phyloP scores from a whole-genome alignment of 2,329 filamentous ascomycete species.

The Aspergillus texensis region DNA sequence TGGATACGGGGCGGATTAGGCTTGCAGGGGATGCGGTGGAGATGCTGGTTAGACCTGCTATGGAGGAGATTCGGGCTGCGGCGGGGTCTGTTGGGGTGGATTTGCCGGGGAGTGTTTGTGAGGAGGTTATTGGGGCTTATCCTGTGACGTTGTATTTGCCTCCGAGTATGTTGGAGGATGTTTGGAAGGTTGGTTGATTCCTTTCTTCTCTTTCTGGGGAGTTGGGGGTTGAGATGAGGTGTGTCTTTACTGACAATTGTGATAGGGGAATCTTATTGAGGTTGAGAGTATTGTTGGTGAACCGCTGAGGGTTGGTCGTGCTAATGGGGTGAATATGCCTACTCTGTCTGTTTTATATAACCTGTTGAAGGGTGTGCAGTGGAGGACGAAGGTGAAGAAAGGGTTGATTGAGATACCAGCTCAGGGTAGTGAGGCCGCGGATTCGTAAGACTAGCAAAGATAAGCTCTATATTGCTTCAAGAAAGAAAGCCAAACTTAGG shows the following conservation, averaged over 20 bases:
- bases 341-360: conserved; percentile 26
- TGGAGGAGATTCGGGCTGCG: conserved; percentile 48
- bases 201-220: neutral
- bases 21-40: conserved; percentile 48
- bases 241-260: neutral
- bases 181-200: conserved; percentile 41
- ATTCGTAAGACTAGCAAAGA: too few species aligned
- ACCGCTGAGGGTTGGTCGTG: conserved; percentile 53
- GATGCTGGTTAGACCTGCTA: conserved; percentile 55
- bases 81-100: conserved; percentile 49
- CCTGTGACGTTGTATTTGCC: conserved; percentile 50
- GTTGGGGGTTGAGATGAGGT: neutral
- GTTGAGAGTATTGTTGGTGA: conserved; percentile 59
- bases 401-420: neutral
- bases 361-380: conserved; percentile 5
- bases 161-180: conserved; percentile 28
- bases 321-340: conserved; percentile 43
- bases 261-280: conserved; percentile 57
- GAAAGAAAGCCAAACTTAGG: too few species aligned
- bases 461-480: too few species aligned
- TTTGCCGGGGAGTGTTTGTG: conserved; percentile 48
- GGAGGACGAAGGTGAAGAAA: neutral
- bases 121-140: conserved; percentile 50
- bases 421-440: neutral
- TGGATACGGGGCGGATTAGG: conserved; percentile 56